These are phyloP conservation scores for Margaritispora aquatica DNA, from an alignment of 495 filamentous ascomycete species.

Conservation along the genomic window DNA sequence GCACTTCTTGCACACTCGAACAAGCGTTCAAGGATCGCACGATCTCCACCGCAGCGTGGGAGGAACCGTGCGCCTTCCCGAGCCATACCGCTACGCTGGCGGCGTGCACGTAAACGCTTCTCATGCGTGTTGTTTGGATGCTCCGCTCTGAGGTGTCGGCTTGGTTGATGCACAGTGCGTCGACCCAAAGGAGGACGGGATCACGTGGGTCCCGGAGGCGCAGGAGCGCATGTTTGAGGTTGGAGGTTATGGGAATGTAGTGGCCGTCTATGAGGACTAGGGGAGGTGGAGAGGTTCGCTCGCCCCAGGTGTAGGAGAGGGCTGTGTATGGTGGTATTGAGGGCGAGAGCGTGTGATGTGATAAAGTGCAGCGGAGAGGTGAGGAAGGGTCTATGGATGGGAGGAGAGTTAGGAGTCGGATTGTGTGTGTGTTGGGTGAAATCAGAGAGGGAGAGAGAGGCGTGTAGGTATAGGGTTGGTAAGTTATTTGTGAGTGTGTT, in stretches of 20 bases:
- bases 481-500: too few species aligned
- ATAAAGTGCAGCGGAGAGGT: conserved; percentile 4
- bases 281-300: neutral
- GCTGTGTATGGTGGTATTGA: conserved; percentile 15
- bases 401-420: too few species aligned
- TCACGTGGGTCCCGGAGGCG: conserved; percentile 1
- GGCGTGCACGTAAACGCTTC: conserved; percentile 19
- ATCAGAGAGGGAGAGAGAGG: too few species aligned
- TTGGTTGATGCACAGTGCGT: conserved; percentile 23
- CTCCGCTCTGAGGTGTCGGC: conserved; percentile 16
- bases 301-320: conserved; percentile 23
- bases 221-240: conserved; percentile 12
- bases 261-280: conserved; percentile 1
- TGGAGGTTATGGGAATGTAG: conserved; percentile 3
- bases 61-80: conserved; percentile 4
- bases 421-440: too few species aligned
- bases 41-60: conserved; percentile 4
- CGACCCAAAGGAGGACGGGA: conserved; percentile 13
- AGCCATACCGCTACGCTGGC: conserved; percentile 20
- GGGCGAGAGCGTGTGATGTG: too few species aligned
- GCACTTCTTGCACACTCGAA: neutral
- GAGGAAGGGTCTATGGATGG: conserved; percentile 5
- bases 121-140: conserved; percentile 18
- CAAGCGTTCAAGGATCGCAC: conserved; percentile 8
- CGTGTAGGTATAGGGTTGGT: too few species aligned